Base-by-base conservation (phyloP, 1,284 basidiomycete genomes). In the Amylostereum areolatum region DNA sequence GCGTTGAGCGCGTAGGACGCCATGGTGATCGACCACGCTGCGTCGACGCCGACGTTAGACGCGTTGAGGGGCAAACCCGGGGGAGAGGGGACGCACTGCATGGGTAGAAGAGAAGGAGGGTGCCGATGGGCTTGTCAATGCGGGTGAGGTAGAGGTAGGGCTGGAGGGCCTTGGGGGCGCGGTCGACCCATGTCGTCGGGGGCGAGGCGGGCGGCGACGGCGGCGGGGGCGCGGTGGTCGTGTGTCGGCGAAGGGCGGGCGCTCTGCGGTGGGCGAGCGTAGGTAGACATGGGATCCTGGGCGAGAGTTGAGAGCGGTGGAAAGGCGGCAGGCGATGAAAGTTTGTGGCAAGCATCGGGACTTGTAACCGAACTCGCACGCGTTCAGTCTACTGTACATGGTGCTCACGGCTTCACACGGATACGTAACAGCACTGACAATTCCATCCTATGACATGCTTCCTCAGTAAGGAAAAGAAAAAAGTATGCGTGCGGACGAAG, bases 21-120 rank as follows among this genome's bases (percentile, higher is more conserved):
- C 87, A 97, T 93, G 1, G 92, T 92, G 58, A 97, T 95, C 7
- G 91, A 91, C 92, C 94, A 97, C 9, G 93, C 95, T 97, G 57
- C 31, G 32, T 18, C 24, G 29, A 5, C 40, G 36, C 27, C 35
- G 34, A 28, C 3, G 11, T 18, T n/a, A 28, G 18, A n/a, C 18
- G 10, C 28, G 25, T 9, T 31, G 6, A 29, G 31, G n/a, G 3
- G 39, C 37, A 37, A 43, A 18, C 6, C 32, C 32, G 24, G 35
- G 27, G 30, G n/a, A 24, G 36, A n/a, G 28, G 34, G 24, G 37
- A 78, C 85, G 55, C 51, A 94, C 93, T 79, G 65, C 96, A 97
- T 1, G 96, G 96, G 74, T 92, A 95, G 65, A 87, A 97, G 9
- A 99, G 74, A 4, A 99, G 71, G 52, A 95, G 72, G 0, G 92